A percentile compares a stretch with the other conserved stretches of the same genome.
Conservation (phyloP, 805 yeast species). For the Barnettozyma vustinii region DNA sequence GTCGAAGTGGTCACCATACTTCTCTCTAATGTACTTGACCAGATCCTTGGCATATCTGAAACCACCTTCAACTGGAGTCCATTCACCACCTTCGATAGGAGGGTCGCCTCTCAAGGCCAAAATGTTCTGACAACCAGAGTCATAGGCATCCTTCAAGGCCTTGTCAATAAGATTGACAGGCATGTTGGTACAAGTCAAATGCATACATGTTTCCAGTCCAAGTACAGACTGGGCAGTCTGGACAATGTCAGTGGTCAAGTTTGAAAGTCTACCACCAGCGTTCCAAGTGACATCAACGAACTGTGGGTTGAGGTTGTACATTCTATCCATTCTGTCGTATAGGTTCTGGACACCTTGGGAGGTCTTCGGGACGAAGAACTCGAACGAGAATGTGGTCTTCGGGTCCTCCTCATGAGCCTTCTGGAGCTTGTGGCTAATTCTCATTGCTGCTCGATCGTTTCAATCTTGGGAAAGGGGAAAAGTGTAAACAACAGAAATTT, state of each 20-base stretch:
- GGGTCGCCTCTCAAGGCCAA: conserved; percentile 95
- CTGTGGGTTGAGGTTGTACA: conserved; percentile 87
- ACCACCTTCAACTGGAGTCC: conserved; percentile 55
- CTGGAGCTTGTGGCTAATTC: conserved; percentile 35
- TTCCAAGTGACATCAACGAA: conserved; percentile 98
- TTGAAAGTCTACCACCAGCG: conserved; percentile 88
- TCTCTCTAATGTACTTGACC: conserved; percentile 63
- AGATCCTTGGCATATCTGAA: conserved; percentile 87
- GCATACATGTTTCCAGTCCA: conserved; percentile 97
- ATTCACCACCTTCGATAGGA: conserved; percentile 57
- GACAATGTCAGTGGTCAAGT: conserved; percentile 86
- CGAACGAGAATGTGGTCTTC: conserved; percentile 83
- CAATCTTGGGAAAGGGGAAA: not conserved
- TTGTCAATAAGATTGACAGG: conserved; percentile 70
- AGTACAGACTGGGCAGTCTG: conserved; percentile 83
- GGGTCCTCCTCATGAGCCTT: conserved; percentile 26
- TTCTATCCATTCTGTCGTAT: conserved; percentile 95
- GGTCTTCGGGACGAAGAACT: conserved; percentile 96
- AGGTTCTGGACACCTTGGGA: conserved; percentile 94
- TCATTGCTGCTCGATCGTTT: conserved; percentile 24
- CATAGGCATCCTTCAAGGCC: conserved; percentile 79
- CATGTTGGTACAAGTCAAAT: conserved; percentile 96
- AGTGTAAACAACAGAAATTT: not conserved
- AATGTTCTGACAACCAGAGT: conserved; percentile 92
- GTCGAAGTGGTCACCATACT: conserved; percentile 84